These are phyloP conservation scores for Iris pallida DNA, from an alignment of 116 monocot species.

Conservation along the genomic window DNA sequence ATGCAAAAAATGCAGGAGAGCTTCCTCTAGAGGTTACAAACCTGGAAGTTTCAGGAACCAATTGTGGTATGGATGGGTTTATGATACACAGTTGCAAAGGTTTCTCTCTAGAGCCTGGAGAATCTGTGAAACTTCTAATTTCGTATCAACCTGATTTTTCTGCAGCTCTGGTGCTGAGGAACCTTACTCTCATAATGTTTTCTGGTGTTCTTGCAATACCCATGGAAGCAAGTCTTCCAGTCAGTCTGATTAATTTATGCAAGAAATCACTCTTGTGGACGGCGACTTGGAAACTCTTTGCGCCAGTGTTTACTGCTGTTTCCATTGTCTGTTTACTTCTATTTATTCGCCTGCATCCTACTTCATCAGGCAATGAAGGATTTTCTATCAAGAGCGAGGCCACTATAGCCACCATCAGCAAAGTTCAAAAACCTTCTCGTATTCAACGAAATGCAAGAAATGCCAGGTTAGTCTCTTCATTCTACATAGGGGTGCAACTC, in stretches of 20 bases:
- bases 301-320: slow-evolving; percentile 24
- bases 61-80: slow-evolving; percentile 57
- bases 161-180: slow-evolving; percentile 36
- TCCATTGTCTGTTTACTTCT: slow-evolving; percentile 12
- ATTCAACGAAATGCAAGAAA: slow-evolving; percentile 30
- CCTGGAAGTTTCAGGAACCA: slow-evolving; percentile 56
- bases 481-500: no score
- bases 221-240: slow-evolving; percentile 55
- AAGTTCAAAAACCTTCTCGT: slow-evolving; percentile 23
- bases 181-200: slow-evolving; percentile 55
- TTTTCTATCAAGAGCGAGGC: slow-evolving; percentile 30
- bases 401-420: slow-evolving; percentile 5
- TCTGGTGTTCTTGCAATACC: slow-evolving; percentile 63
- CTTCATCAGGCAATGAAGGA: slow-evolving; percentile 12
- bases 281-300: slow-evolving; percentile 19
- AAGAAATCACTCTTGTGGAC: slow-evolving; percentile 34
- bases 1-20: slow-evolving; percentile 68
- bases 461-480: slow-evolving; percentile 26
- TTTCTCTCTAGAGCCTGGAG: slow-evolving; percentile 64
- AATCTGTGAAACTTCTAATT: slow-evolving; percentile 44
- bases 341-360: slow-evolving; percentile 21
- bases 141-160: slow-evolving; percentile 64
- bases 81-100: slow-evolving; percentile 45
- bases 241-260: slow-evolving; percentile 48
- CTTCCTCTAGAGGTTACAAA: slow-evolving; percentile 59